phyloP scores from a whole-genome alignment of 352 stramenopile species.

The Albugo candida region DNA sequence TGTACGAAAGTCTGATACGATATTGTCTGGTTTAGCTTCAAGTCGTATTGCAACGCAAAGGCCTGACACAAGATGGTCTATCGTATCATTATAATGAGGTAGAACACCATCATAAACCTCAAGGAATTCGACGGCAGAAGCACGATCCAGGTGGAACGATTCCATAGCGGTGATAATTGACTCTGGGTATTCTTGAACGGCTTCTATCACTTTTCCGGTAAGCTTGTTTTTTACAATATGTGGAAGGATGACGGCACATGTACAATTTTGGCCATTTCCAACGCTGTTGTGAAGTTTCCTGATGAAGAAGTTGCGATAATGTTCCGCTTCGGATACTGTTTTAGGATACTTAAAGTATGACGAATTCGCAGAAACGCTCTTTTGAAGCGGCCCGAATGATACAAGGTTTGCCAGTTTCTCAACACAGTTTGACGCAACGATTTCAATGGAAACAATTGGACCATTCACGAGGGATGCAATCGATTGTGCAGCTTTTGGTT shows the following conservation, averaged over 20 bases:
- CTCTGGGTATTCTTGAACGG: slow-evolving; percentile 38
- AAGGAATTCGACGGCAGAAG: slow-evolving; percentile 79
- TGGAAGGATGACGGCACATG: slow-evolving; percentile 83
- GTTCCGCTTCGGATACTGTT: slow-evolving; percentile 32
- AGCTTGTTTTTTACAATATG: slow-evolving; percentile 81
- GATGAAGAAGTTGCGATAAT: slow-evolving; percentile 39
- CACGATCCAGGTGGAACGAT: slow-evolving; percentile 76
- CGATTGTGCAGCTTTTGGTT: too few species aligned
- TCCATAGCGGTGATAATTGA: slow-evolving; percentile 78
- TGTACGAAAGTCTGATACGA: slow-evolving; percentile 55
- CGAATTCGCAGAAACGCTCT: neutral
- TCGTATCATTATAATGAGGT: slow-evolving; percentile 78
- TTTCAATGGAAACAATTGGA: slow-evolving; percentile 45
- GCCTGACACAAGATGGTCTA: slow-evolving; percentile 79
- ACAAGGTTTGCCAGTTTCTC: slow-evolving; percentile 38
- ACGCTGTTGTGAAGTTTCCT: slow-evolving; percentile 28
- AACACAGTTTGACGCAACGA: slow-evolving; percentile 53
- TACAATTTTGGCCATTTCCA: slow-evolving; percentile 75
- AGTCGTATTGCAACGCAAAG: slow-evolving; percentile 83
- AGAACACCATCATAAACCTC: slow-evolving; percentile 83
- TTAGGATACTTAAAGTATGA: slow-evolving; percentile 23
- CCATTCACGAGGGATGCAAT: slow-evolving; percentile 12
- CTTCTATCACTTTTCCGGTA: slow-evolving; percentile 60
- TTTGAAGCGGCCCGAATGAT: slow-evolving; percentile 17
- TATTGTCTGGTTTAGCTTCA: slow-evolving; percentile 19